These are phyloP conservation scores for Quercus variabilis DNA, from an alignment of 306 rosid species.

Conservation along the genomic window DNA sequence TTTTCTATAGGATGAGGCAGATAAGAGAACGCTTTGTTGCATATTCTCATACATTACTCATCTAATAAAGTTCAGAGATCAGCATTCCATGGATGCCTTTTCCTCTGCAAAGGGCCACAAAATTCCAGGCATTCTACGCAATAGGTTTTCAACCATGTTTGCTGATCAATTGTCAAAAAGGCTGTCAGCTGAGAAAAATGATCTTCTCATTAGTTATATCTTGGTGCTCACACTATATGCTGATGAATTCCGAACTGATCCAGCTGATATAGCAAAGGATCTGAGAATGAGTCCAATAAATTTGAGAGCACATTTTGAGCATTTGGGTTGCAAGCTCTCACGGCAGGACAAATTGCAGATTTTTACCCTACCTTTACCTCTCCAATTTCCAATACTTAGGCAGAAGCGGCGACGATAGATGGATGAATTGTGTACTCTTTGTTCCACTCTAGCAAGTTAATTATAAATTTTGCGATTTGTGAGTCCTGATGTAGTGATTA, in stretches of 20 bases:
- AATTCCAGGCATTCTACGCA: slow-evolving; percentile 52
- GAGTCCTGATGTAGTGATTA: background rate
- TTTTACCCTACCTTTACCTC: slow-evolving; percentile 67
- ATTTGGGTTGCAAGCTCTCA: slow-evolving; percentile 64
- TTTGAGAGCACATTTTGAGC: slow-evolving; percentile 39
- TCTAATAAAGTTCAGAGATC: slow-evolving; percentile 77
- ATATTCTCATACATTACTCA: slow-evolving; percentile 72
- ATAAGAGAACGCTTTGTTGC: slow-evolving; percentile 48
- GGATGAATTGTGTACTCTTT: background rate
- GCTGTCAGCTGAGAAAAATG: slow-evolving; percentile 47
- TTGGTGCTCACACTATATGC: slow-evolving; percentile 73
- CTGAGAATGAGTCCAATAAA: slow-evolving; percentile 30
- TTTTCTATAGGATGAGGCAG: slow-evolving; percentile 61
- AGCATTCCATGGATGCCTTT: slow-evolving; percentile 43
- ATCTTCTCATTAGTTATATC: slow-evolving; percentile 62
- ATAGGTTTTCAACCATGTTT: slow-evolving; percentile 58
- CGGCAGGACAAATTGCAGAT: slow-evolving; percentile 1
- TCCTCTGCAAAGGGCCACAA: slow-evolving; percentile 50
- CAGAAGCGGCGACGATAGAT: slow-evolving; percentile 29
- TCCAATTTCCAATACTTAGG: slow-evolving; percentile 48
- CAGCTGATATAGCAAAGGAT: slow-evolving; percentile 66
- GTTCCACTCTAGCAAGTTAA: background rate
- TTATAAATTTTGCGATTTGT: too few species aligned
- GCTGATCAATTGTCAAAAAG: slow-evolving; percentile 28
- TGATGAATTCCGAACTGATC: slow-evolving; percentile 58